Evolutionary conservation across 257 asterid species (phyloP), one percentile per base, ranked within the genome.

Genomic region (Scutellaria galericulata): DNA sequence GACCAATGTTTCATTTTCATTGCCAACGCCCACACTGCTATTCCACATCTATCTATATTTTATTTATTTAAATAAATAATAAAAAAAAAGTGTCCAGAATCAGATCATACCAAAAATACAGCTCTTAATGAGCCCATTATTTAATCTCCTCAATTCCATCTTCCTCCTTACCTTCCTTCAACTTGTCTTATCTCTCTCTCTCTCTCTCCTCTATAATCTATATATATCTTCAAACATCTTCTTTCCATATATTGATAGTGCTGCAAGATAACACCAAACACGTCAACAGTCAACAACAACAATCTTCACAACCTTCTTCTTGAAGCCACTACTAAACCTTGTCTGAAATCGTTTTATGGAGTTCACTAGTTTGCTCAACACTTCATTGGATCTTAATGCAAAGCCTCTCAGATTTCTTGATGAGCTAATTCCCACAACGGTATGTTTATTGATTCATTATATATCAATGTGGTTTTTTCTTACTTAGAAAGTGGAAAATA

Each of bases 321-420:
- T 24, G 27, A 24, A 24, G 27, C 27, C 27, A 24, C 1, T 24
- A 24, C 27, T 24, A 24, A 24, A 24, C 24, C 40, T 60, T 42
- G 12, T 22, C 18, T 46, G 6, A 14, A 48, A 1, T 24, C 37
- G 54, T 39, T 64, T 82, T 85, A 92, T 92, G 98, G 96, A 92
- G 54, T 90, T 83, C 84, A 79, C 89, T 11, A 83, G 86, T 59
- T 73, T 92, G 74, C 62, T 90, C 55, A 87, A 90, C 74, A 85
- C 92, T 71, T 92, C 98, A 6, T 68, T 92, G 78, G 87, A 90
- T 86, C 92, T 92, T 15, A 88, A 83, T 44, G 10, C 76, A 22
- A 86, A 70, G 31, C 98, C 98, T 42, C 80, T 73, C 64, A 64
- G 86, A 60, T 52, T 81, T 37, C 41, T 76, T 13, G 87, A 84